These are phyloP conservation scores for Tillandsia fasciculata DNA, from an alignment of 176 grass and related monocot species.

Conservation along the genomic window DNA sequence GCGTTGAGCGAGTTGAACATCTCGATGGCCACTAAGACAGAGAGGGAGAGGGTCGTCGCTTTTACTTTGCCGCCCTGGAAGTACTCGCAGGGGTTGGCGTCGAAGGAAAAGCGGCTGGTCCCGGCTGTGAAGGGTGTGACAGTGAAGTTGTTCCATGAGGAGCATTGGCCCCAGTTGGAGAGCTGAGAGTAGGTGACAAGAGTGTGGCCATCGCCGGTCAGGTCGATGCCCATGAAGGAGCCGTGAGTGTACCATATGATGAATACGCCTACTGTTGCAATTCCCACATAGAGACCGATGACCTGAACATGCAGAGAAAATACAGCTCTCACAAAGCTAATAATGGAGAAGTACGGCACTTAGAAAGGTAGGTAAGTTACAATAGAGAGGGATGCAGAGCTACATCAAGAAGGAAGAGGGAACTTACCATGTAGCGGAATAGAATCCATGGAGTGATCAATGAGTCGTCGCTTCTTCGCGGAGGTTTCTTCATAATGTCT, in stretches of 20 bases:
- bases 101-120: conserved; percentile 50
- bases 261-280: conserved; percentile 85
- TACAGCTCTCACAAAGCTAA: neutral
- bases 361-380: neutral
- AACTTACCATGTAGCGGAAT: conserved; percentile 80
- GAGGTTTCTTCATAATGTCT: conserved; percentile 98
- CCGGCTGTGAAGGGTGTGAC: conserved; percentile 73
- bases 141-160: conserved; percentile 63
- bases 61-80: conserved; percentile 91
- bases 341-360: neutral
- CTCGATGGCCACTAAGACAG: conserved; percentile 84
- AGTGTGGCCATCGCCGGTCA: conserved; percentile 74
- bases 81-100: conserved; percentile 72
- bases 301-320: conserved; percentile 23
- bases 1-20: conserved; percentile 98
- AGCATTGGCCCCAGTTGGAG: conserved; percentile 88
- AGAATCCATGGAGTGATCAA: conserved; percentile 94
- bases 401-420: neutral
- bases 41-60: conserved; percentile 71
- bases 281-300: conserved; percentile 69
- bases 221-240: conserved; percentile 94
- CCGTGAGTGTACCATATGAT: conserved; percentile 93
- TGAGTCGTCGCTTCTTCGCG: conserved; percentile 72
- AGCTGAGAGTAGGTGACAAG: conserved; percentile 89
- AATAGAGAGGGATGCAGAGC: neutral